Conservation (phyloP, 2,329 filamentous ascomycete genomes). For the Aspergillus intermedius region DNA sequence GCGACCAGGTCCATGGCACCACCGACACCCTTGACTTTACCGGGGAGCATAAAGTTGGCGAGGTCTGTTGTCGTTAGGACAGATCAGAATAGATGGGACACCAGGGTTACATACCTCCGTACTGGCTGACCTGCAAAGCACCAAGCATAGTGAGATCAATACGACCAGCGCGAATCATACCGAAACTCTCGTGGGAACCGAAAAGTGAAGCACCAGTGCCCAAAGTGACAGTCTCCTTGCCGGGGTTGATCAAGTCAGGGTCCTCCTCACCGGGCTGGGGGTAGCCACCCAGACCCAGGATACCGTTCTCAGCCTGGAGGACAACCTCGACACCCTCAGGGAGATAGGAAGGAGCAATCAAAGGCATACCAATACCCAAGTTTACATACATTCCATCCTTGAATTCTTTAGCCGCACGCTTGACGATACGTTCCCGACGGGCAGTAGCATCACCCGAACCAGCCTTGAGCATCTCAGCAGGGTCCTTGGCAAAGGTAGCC, state of each 20-base stretch:
- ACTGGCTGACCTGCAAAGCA: conserved; percentile 71
- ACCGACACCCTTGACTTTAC: conserved; percentile 80
- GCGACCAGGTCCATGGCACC: conserved; percentile 70
- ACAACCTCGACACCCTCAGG: conserved; percentile 64
- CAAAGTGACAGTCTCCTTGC: conserved; percentile 80
- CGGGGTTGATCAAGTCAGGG: conserved; percentile 75
- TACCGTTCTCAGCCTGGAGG: conserved; percentile 81
- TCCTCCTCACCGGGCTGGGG: conserved; percentile 64
- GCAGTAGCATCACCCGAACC: conserved; percentile 29
- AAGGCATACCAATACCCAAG: conserved; percentile 81
- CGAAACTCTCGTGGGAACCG: conserved; percentile 74
- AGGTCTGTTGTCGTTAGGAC: conserved; percentile 48
- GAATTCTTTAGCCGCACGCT: conserved; percentile 71
- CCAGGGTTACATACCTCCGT: conserved; percentile 43
- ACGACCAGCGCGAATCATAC: conserved; percentile 79
- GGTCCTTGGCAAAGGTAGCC: conserved; percentile 66
- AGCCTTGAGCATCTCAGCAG: conserved; percentile 42
- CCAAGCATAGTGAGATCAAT: conserved; percentile 80
- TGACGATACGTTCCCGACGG: conserved; percentile 77
- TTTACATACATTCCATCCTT: conserved; percentile 85
- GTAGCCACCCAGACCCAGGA: conserved; percentile 75
- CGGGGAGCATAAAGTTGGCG: conserved; percentile 86
- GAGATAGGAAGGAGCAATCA: conserved; percentile 70
- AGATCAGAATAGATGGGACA: background rate
- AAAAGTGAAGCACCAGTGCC: conserved; percentile 69